phyloP scores from a whole-genome alignment of 2,329 filamentous ascomycete species.

The Colletotrichum trifolii region DNA sequence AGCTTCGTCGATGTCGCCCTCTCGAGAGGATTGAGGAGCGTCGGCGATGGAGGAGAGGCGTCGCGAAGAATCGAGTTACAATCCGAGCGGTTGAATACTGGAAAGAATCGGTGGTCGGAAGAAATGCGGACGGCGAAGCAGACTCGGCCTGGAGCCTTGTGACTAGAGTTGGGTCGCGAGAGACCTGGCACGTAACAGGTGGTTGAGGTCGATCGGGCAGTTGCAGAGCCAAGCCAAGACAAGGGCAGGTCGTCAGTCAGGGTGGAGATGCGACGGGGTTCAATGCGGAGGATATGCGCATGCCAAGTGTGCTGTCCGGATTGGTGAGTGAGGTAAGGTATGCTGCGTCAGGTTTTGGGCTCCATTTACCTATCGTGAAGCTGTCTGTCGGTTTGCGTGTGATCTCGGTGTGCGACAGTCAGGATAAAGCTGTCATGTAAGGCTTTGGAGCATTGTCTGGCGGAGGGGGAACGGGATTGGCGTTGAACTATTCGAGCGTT shows the following conservation, averaged over 20 bases:
- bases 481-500: no score
- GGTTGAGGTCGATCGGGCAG: conserved; percentile 20
- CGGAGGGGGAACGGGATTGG: no score
- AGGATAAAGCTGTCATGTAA: no score
- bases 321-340: no score
- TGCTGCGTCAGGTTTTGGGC: no score
- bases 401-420: no score
- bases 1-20: conserved; percentile 13
- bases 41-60: conserved; percentile 9
- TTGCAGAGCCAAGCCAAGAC: conserved; percentile 30
- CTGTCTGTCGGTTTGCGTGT: no score
- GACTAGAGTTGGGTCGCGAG: conserved; percentile 5
- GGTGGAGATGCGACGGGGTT: conserved; percentile 32
- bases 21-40: conserved; percentile 8
- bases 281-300: conserved; percentile 23
- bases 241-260: conserved; percentile 24
- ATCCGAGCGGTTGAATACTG: conserved; percentile 11
- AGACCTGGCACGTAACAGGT: conserved; percentile 7
- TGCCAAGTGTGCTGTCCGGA: neutral
- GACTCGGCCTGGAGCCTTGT: neutral
- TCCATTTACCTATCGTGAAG: no score
- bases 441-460: no score
- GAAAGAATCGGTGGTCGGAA: neutral
- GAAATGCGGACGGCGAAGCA: neutral
- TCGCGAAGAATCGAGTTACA: conserved; percentile 11